phyloP scores from a whole-genome alignment of 345 rosid genomes.

The Populus simonii region DNA sequence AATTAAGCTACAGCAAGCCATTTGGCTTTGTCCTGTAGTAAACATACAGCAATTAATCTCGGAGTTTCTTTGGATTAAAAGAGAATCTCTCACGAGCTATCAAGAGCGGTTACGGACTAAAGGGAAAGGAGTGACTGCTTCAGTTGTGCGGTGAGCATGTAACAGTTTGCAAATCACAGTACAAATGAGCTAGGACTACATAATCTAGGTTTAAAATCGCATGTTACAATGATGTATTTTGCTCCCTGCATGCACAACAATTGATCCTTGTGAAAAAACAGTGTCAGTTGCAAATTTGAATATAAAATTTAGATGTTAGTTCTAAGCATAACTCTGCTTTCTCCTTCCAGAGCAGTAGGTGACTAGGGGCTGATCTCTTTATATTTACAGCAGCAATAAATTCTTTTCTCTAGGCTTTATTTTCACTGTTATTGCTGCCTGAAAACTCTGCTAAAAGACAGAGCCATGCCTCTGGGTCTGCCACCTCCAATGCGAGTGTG shows the following conservation, averaged over 20 bases:
- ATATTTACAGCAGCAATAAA: conserved; percentile 31
- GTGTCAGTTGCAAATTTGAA: conserved; percentile 24
- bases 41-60: no score
- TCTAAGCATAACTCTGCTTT: conserved; percentile 7
- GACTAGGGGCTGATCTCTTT: conserved; percentile 16
- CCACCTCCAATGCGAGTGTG: conserved; percentile 29
- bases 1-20: background rate
- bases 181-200: no score
- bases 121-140: background rate
- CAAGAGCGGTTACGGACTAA: background rate
- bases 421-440: conserved; percentile 38
- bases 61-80: background rate
- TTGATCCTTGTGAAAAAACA: conserved; percentile 22
- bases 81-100: background rate
- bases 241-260: conserved; percentile 20
- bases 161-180: no score
- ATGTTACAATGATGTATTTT: conserved; percentile 17
- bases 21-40: background rate
- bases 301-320: conserved; percentile 8
- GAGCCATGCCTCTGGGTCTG: conserved; percentile 44
- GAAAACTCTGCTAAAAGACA: conserved; percentile 41
- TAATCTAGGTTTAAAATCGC: no score
- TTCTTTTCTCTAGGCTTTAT: conserved; percentile 35
- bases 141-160: no score
- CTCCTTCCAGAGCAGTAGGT: background rate